Conservation (phyloP, 2,329 filamentous ascomycete species). For the Cladorrhinum sp. region DNA sequence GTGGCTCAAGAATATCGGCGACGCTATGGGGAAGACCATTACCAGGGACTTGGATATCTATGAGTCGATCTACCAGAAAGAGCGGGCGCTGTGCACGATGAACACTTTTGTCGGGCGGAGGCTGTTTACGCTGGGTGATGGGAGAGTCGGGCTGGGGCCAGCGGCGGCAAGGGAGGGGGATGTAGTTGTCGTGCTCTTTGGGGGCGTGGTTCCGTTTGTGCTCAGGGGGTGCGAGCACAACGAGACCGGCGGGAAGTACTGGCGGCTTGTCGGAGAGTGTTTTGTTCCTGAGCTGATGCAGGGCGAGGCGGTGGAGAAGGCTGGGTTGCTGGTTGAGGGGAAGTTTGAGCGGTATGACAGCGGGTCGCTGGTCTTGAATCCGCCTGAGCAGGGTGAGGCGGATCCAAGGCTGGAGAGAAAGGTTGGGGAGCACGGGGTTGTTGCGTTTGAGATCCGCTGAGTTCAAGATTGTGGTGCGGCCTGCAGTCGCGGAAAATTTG, state of each 20-base stretch:
- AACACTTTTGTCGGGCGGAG: slow-evolving; percentile 8
- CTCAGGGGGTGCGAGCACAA: not conserved
- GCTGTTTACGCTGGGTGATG: slow-evolving; percentile 12
- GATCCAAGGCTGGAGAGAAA: slow-evolving; percentile 15
- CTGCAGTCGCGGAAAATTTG: not conserved
- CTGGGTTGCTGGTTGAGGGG: slow-evolving; percentile 10
- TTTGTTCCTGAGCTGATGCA: slow-evolving; percentile 19
- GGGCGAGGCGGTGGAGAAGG: slow-evolving; percentile 17
- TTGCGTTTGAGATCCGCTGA: slow-evolving; percentile 12
- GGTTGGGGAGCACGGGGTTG: slow-evolving; percentile 16
- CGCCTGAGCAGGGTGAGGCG: not conserved
- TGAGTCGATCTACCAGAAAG: slow-evolving; percentile 7
- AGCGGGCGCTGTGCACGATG: slow-evolving; percentile 13
- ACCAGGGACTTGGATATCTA: not conserved
- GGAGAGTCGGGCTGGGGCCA: slow-evolving; percentile 13
- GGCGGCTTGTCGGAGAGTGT: slow-evolving; percentile 19
- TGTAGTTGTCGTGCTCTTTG: slow-evolving; percentile 15
- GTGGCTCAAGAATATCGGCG: slow-evolving; percentile 2
- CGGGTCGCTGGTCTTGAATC: slow-evolving; percentile 5
- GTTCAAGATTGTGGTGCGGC: not conserved
- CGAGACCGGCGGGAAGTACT: slow-evolving; percentile 7
- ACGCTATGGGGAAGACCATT: not conserved
- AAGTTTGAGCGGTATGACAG: slow-evolving; percentile 1
- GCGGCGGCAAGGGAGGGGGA: slow-evolving; percentile 17
- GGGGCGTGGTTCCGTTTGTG: slow-evolving; percentile 16